Evolutionary conservation across 176 grass and related monocot genomes (phyloP), one percentile per base, ranked within the genome.

Genomic region (Oryza punctata): DNA sequence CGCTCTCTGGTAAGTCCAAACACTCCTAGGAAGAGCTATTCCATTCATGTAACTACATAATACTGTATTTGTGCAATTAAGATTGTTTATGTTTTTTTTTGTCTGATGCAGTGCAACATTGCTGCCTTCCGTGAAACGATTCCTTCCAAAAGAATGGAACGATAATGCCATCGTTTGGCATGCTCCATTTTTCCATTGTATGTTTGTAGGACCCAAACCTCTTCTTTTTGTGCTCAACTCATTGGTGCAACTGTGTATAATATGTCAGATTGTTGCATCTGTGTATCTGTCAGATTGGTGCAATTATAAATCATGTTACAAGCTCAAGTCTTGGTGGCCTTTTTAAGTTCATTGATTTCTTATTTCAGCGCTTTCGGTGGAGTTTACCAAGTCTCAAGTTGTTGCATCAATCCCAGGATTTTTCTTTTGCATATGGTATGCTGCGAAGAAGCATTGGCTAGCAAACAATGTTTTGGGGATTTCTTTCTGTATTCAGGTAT

Each of bases 401-500:
- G 84, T 99, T 85, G 85, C 93, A 26, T 93, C 96, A 33, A 76
- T 99, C 45, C 96, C 93, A 28, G 96, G 96, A 84, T 89, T 88
- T 68, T 87, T 99, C 82, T 96, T 99, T 59, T 99, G 96, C 44
- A 12, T 88, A 52, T 99, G 96, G 96, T 95, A 99, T 85, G 96
- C 85, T 2, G 73, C 76, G 14, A 91, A 87, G 87, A 99, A 99
- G 74, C 96, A 96, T 90, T 99, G 91, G 96, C 83, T 96, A 11
- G 96, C 93, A 27, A 99, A 99, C 75, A 99, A 96, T 89, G 81
- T 99, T 81, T 63, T 99, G 81, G 96, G 96, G 24, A 84, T 96
- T 81, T 80, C 96, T 67, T 99, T 99, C 63, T 96, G 91, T 61
- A 96, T 99, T 95, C 96, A 99, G 96, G 91, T 99, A 57, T 87